Conservation (phyloP, 305 asterid genomes). For the Fraxinus nigra region DNA sequence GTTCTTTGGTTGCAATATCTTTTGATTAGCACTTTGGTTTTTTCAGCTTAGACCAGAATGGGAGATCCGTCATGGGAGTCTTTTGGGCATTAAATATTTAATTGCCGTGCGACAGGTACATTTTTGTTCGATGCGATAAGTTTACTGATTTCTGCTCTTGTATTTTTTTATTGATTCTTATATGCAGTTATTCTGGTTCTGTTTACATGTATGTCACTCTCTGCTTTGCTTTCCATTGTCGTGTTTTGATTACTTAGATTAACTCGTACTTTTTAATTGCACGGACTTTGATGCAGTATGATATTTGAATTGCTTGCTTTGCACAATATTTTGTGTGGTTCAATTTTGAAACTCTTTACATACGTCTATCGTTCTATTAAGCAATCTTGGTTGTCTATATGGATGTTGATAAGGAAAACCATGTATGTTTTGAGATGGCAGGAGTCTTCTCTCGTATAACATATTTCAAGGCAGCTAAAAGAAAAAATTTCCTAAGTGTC, state of each 20-base stretch:
- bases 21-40: conserved; percentile 54
- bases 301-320: conserved; percentile 5
- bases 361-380: background rate
- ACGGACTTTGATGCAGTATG: background rate
- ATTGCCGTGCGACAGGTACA: conserved; percentile 95
- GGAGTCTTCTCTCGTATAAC: background rate
- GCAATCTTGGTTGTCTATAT: background rate
- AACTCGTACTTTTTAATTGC: background rate
- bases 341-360: conserved; percentile 5
- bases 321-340: conserved; percentile 2
- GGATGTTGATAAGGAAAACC: conserved; percentile 1
- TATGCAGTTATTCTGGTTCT: conserved; percentile 15
- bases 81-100: conserved; percentile 89
- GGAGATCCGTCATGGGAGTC: conserved; percentile 99
- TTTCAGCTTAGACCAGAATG: conserved; percentile 99
- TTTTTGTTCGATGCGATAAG: conserved; percentile 7
- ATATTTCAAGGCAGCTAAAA: background rate
- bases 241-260: background rate
- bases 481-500: background rate
- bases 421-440: background rate
- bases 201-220: background rate
- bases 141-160: background rate
- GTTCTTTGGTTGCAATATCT: conserved; percentile 20
- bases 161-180: conserved; percentile 11
- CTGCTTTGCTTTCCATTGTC: background rate